phyloP scores from a whole-genome alignment of 2,329 filamentous ascomycete genomes.

The Mariannaea sp. region DNA sequence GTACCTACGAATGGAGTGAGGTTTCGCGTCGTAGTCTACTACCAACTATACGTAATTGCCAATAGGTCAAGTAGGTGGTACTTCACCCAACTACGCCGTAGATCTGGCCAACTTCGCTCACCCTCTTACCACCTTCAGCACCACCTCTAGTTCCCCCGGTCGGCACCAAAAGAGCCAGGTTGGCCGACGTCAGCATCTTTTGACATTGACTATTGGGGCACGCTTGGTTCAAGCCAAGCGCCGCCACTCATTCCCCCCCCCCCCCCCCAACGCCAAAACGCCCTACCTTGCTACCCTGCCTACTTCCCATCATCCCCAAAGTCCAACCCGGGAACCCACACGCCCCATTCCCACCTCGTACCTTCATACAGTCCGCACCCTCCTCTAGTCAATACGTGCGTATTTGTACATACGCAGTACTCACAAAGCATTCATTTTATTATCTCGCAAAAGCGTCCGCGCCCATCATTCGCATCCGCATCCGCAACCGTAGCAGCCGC shows the following conservation, averaged over 20 bases:
- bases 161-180: slow-evolving; percentile 23
- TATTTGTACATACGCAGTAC: slow-evolving; percentile 1
- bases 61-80: no score
- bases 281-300: no score
- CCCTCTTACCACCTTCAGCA: neutral
- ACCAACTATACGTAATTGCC: no score
- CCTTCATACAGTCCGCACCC: slow-evolving; percentile 1
- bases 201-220: slow-evolving; percentile 25
- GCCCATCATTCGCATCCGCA: neutral
- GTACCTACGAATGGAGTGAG: no score
- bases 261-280: slow-evolving; percentile 7
- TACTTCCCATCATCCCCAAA: slow-evolving; percentile 14
- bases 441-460: neutral
- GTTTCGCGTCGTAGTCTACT: no score
- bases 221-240: slow-evolving; percentile 16
- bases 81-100: no score
- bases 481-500: no score
- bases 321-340: slow-evolving; percentile 1
- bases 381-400: slow-evolving; percentile 1
- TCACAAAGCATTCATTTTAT: neutral
- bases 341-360: slow-evolving; percentile 7
- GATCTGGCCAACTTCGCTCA: neutral
- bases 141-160: slow-evolving; percentile 1
- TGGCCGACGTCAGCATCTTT: slow-evolving; percentile 21
- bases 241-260: slow-evolving; percentile 3